Evolutionary conservation across 495 filamentous ascomycete species (phyloP).

Genomic region (Bacidia gigantensis): DNA sequence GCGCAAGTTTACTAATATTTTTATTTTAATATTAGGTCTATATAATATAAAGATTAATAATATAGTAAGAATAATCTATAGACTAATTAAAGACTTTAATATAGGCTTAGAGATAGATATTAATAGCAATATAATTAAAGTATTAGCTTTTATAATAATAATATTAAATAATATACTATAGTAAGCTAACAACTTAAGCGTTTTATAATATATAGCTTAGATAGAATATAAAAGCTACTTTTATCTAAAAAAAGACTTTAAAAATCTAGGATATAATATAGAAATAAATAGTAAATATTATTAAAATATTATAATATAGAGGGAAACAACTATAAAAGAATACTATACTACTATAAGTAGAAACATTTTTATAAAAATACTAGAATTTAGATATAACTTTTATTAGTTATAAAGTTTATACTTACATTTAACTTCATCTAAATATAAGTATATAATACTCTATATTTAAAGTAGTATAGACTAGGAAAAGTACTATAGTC

Average conservation of each 20-base stretch:
- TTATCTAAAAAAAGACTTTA: neutral
- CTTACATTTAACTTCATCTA: neutral
- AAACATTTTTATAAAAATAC: neutral
- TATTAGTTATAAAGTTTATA: neutral
- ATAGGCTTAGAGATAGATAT: neutral
- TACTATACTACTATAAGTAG: slow-evolving; percentile 2
- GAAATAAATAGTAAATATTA: neutral
- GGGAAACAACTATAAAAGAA: neutral
- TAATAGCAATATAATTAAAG: slow-evolving; percentile 2
- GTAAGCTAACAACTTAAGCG: neutral
- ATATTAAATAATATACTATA: too few relatives aligned
- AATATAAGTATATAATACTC: neutral
- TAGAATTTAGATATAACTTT: neutral
- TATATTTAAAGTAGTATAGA: neutral
- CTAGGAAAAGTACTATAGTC: neutral
- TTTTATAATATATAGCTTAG: slow-evolving; percentile 6
- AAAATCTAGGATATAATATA: neutral
- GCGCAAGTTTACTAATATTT: slow-evolving; percentile 1
- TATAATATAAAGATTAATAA: slow-evolving; percentile 6
- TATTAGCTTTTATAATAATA: slow-evolving; percentile 3
- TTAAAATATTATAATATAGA: neutral
- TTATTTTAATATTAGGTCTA: slow-evolving; percentile 4
- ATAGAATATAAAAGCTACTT: neutral
- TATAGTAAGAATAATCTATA: slow-evolving; percentile 3
- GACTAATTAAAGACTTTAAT: slow-evolving; percentile 1